These are phyloP conservation scores for Saposhnikovia divaricata DNA, from an alignment of 129 eudicot species.

Conservation along the genomic window DNA sequence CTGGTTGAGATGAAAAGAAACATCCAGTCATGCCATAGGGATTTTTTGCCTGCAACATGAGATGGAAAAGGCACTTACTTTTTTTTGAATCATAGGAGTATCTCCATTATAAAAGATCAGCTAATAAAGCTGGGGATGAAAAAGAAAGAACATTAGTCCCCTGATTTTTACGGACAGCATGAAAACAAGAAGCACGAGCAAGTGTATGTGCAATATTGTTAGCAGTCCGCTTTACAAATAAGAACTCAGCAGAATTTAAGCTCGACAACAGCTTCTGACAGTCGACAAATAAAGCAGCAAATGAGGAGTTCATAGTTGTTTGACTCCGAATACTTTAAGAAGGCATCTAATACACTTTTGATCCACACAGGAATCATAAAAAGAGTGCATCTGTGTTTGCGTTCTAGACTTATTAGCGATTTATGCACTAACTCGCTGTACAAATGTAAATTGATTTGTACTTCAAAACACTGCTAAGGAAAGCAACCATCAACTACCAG, in stretches of 20 bases:
- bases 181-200: too few relatives aligned
- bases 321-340: not conserved
- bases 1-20: conserved; percentile 51
- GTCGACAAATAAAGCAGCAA: too few relatives aligned
- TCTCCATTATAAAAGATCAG: too few relatives aligned
- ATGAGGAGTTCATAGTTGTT: too few relatives aligned
- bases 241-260: too few relatives aligned
- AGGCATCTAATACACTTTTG: not conserved
- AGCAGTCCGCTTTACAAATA: too few relatives aligned
- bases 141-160: too few relatives aligned
- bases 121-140: too few relatives aligned
- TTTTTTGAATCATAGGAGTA: too few relatives aligned
- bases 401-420: not conserved
- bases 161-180: too few relatives aligned
- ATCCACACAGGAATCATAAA: not conserved
- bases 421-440: not conserved
- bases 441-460: not conserved
- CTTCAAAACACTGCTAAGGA: not conserved
- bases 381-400: not conserved
- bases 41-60: conserved; percentile 28
- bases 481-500: not conserved
- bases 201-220: too few relatives aligned
- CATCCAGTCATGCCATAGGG: conserved; percentile 30
- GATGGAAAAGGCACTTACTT: not conserved
- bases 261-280: too few relatives aligned